A percentile compares a stretch with the other conserved stretches of the same genome.
phyloP scores from a whole-genome alignment of 176 grass and related monocot genomes.

The Cenchrus fungigraminus region DNA sequence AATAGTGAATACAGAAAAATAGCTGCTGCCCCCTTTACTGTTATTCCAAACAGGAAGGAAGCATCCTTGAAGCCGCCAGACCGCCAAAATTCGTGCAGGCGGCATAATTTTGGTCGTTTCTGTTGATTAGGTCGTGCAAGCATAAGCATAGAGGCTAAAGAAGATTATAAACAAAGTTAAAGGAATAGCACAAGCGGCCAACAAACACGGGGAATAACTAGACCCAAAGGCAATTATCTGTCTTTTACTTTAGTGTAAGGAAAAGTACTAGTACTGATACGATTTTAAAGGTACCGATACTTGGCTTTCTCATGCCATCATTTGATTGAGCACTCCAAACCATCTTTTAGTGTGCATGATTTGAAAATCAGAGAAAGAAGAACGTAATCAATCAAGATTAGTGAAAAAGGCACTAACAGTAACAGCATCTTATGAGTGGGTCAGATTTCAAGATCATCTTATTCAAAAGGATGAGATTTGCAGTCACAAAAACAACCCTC shows the following conservation, averaged over 20 bases:
- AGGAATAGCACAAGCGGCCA: conserved; percentile 34
- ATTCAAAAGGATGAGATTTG: background rate
- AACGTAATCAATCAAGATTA: background rate
- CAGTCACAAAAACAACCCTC: conserved; percentile 2
- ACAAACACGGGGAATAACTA: conserved; percentile 50
- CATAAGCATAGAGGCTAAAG: conserved; percentile 36
- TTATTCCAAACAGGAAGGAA: conserved; percentile 55
- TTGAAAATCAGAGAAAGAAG: conserved; percentile 26
- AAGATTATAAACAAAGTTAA: conserved; percentile 37
- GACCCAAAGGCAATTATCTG: conserved; percentile 27
- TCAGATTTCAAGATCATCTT: conserved; percentile 16
- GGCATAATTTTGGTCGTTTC: conserved; percentile 33
- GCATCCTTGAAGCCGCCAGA: conserved; percentile 45
- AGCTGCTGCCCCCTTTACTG: background rate
- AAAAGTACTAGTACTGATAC: conserved; percentile 25
- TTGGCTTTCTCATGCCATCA: conserved; percentile 24
- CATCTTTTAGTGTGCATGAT: conserved; percentile 27
- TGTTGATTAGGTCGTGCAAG: conserved; percentile 37
- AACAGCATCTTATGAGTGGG: conserved; percentile 13
- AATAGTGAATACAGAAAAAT: conserved; percentile 38
- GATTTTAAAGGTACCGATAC: conserved; percentile 23
- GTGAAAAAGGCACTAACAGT: background rate
- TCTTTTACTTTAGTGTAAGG: conserved; percentile 33
- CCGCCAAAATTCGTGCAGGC: conserved; percentile 40
- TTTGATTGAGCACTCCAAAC: conserved; percentile 35